A percentile compares a stretch with the other conserved stretches of the same genome.
phyloP scores from a whole-genome alignment of 192 early-diverging fungal species.

The Linderina pennispora region DNA sequence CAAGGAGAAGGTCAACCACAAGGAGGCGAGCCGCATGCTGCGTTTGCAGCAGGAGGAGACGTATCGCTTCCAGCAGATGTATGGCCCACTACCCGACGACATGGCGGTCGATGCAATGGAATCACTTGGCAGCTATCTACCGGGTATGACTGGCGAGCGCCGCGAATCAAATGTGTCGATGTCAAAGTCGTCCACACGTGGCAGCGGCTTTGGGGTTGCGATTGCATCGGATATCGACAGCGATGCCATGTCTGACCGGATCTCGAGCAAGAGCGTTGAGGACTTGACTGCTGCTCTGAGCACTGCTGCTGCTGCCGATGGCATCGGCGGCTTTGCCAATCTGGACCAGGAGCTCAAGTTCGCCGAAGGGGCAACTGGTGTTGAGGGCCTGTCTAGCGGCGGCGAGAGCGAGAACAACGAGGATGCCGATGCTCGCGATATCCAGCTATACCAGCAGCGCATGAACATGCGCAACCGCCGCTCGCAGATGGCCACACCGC shows the following conservation, averaged over 20 bases:
- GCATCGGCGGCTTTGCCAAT: background rate
- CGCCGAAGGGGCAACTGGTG: too few relatives aligned
- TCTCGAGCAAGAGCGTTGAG: conserved; percentile 1
- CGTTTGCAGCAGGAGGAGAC: conserved; percentile 34
- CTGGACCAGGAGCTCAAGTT: too few relatives aligned
- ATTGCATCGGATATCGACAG: conserved; percentile 1
- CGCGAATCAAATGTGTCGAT: background rate
- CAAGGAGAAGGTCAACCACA: conserved; percentile 14
- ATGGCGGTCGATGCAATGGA: conserved; percentile 9
- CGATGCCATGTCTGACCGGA: conserved; percentile 5
- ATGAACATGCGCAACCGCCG: conserved; percentile 18
- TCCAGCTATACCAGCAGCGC: conserved; percentile 28
- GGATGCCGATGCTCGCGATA: conserved; percentile 29
- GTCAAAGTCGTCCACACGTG: too few relatives aligned
- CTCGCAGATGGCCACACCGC: conserved; percentile 15
- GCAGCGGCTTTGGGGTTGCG: too few relatives aligned
- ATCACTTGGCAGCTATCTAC: conserved; percentile 24
- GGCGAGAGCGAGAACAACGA: conserved; percentile 3
- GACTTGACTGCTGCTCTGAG: background rate
- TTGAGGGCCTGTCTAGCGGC: too few relatives aligned
- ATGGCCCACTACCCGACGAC: conserved; percentile 27
- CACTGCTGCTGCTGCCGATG: background rate
- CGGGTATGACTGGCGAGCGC: conserved; percentile 2
- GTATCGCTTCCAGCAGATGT: conserved; percentile 28
- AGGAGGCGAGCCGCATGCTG: conserved; percentile 21